phyloP scores from a whole-genome alignment of 352 stramenopile species.

The Pythium volutum region DNA sequence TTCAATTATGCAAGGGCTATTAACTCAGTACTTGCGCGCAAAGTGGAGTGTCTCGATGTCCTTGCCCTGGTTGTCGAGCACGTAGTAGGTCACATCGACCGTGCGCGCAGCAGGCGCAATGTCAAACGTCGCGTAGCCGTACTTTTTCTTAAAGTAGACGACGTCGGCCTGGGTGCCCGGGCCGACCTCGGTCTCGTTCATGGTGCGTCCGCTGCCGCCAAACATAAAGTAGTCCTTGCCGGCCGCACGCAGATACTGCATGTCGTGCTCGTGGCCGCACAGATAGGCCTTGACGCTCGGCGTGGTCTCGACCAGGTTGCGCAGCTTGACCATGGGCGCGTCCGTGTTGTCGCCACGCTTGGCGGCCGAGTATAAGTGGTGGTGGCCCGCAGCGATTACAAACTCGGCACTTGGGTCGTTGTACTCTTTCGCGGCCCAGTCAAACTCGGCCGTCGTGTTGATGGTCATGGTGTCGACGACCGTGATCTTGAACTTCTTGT shows the following conservation, averaged over 20 bases:
- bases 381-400: constrained; percentile 29
- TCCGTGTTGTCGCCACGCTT: constrained; percentile 31
- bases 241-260: constrained; percentile 33
- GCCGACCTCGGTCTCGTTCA: constrained; percentile 27
- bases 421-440: constrained; percentile 28
- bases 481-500: constrained; percentile 34
- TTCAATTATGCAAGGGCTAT: no score
- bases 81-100: constrained; percentile 36
- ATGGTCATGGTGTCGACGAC: constrained; percentile 35
- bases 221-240: constrained; percentile 39
- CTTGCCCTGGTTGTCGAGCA: constrained; percentile 32
- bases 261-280: constrained; percentile 43
- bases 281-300: constrained; percentile 35
- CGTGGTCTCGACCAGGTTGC: constrained; percentile 23
- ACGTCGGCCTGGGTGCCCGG: constrained; percentile 29
- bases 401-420: constrained; percentile 25
- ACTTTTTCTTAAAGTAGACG: constrained; percentile 36
- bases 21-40: constrained; percentile 23
- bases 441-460: constrained; percentile 21
- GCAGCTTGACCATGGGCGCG: constrained; percentile 27
- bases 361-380: constrained; percentile 35
- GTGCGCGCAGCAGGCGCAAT: constrained; percentile 22
- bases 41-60: constrained; percentile 32
- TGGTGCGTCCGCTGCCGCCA: constrained; percentile 31
- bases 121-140: constrained; percentile 37